Evolutionary conservation across 768 basidiomycete genomes (phyloP), one percentile per base, ranked within the genome.

Genomic region (Tulasnella sp.): DNA sequence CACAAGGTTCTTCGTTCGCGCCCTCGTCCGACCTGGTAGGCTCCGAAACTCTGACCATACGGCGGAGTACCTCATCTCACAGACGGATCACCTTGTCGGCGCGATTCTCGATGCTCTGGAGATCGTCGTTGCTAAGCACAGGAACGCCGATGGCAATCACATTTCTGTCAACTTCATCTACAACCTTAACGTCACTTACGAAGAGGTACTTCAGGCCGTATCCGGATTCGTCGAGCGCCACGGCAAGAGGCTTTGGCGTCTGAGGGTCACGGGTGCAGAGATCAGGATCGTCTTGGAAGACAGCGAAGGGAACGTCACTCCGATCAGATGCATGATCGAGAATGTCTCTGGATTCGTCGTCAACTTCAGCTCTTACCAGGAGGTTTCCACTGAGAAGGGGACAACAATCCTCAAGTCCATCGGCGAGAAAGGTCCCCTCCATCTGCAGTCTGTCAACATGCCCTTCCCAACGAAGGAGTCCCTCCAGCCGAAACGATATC

Each of bases 121-220:
- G 71, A 86, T 98, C 56, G 91, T 95, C 68, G 85, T 81, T 65
- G 89, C 88, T 7, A 81, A 91, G 67, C 79, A 94, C 67, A 83
- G 94, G 62, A 90, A 86, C 65, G 88, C 95, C 3, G 95, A 98
- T 69, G 93, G 91, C 76, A 98, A 98, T 72, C 94, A 97, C 71
- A 96, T 98, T 70, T 94, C 92, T 76, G 85, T 98, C 83, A 97
- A 98, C 77, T 99, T 98, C 71, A 84, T 98, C 67, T 98, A 98
- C 80, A 91, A 88, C 70, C 85, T 99, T 47, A 82, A 85, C 27
- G 93, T 99, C 63, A 85, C 85, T 32, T 98, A 97, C 67, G 94
- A 97, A 63, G 95, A 98, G 67, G 94, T 98, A 7, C 82, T 97
- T 56, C 88, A 90, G 49, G 96, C 96, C 13, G 89, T 98, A 60